Percentiles rank a stretch among this genome's conserved stretches.
Conservation (phyloP, 352 stramenopile species). For the Pythium dissotocum region DNA sequence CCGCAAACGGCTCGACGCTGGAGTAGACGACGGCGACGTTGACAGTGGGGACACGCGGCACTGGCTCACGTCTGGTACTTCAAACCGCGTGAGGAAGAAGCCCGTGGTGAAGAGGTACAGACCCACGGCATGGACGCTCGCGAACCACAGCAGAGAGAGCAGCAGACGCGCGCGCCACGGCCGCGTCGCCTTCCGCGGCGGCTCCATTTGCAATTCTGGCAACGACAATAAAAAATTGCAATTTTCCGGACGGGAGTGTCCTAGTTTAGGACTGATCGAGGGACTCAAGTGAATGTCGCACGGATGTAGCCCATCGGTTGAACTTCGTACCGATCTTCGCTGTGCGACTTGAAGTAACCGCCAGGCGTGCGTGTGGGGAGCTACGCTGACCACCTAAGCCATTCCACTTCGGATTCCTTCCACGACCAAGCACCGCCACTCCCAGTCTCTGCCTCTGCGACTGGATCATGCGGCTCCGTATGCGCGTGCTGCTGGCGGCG, state of each 20-base stretch:
- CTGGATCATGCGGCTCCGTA: neutral
- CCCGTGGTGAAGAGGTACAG: conserved; percentile 84
- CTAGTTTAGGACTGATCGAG: neutral
- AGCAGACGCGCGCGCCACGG: conserved; percentile 3
- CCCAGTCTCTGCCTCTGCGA: neutral
- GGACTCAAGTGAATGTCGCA: neutral
- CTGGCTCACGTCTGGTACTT: conserved; percentile 68
- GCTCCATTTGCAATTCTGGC: neutral
- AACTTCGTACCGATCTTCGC: neutral
- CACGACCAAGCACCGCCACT: neutral
- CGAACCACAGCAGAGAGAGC: conserved; percentile 34
- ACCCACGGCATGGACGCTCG: conserved; percentile 48
- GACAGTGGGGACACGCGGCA: conserved; percentile 39
- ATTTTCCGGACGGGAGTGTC: neutral
- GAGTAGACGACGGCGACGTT: neutral
- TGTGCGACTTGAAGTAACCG: neutral
- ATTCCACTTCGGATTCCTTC: neutral
- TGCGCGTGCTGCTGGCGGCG: neutral
- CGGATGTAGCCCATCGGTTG: neutral
- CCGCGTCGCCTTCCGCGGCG: neutral
- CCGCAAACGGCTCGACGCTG: conserved; percentile 1
- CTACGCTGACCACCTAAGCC: neutral
- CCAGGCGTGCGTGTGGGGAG: neutral
- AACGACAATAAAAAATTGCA: neutral
- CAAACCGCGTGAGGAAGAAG: conserved; percentile 90